Percentiles rank a stretch among this genome's conserved stretches.
These are phyloP conservation scores for Aegilops bicornis DNA, from an alignment of 176 grass and related monocot species.

Conservation along the genomic window DNA sequence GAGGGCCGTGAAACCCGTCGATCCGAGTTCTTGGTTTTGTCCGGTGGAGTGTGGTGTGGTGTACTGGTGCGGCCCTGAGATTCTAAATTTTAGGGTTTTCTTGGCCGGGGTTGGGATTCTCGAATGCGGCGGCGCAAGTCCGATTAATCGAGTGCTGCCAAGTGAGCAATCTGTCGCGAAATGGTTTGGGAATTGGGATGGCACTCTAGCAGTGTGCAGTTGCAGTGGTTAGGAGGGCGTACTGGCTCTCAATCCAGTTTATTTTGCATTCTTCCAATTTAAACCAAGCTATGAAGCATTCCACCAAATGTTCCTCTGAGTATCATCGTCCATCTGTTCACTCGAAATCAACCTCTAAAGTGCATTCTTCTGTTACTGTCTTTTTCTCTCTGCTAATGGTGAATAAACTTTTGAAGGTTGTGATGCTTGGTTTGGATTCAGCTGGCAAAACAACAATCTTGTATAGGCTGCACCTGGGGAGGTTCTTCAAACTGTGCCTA, in stretches of 20 bases:
- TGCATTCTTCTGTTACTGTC: neutral
- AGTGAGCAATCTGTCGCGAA: neutral
- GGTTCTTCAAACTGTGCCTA: conserved; percentile 87
- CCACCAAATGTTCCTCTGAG: neutral
- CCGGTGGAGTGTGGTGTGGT: neutral
- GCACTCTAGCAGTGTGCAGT: neutral
- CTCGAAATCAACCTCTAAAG: neutral
- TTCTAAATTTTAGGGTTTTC: neutral
- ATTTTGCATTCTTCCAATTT: neutral
- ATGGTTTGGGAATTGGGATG: neutral
- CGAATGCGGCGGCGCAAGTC: neutral
- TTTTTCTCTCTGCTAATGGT: conserved; percentile 14
- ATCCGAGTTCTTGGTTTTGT: conserved; percentile 8
- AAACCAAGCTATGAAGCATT: neutral
- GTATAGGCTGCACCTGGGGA: conserved; percentile 88
- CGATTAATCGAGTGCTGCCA: neutral
- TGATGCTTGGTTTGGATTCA: conserved; percentile 92
- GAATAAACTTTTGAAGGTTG: conserved; percentile 54
- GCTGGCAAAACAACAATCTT: conserved; percentile 93
- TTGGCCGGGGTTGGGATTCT: neutral
- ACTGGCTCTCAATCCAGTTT: neutral
- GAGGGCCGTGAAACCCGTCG: neutral
- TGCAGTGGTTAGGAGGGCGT: neutral
- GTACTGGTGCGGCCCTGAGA: neutral
- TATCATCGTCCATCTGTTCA: neutral